Conservation (phyloP, 2,329 filamentous ascomycete species). For the Domatiomyces globalis region DNA sequence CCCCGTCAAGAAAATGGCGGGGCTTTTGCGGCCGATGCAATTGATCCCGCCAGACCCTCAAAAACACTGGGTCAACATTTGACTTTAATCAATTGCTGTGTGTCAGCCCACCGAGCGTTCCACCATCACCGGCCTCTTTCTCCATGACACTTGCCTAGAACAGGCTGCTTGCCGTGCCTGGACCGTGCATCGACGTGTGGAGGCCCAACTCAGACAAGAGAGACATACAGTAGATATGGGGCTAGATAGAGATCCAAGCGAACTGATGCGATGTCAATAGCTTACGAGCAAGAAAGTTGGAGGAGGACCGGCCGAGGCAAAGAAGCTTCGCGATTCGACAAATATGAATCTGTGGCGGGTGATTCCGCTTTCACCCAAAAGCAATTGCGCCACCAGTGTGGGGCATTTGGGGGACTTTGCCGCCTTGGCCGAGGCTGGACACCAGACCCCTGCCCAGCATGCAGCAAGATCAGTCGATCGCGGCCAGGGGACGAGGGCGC, state of each 20-base stretch:
- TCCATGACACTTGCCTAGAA: too few relatives aligned
- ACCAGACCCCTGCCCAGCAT: background rate
- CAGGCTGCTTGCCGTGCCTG: too few relatives aligned
- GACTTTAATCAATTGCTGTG: background rate
- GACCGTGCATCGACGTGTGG: background rate
- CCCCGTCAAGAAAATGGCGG: background rate
- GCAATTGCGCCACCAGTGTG: slow-evolving; percentile 24
- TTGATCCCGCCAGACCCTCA: background rate
- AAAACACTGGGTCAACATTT: background rate
- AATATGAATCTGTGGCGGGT: slow-evolving; percentile 20
- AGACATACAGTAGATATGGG: background rate
- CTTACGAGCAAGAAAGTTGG: background rate
- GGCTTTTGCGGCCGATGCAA: background rate
- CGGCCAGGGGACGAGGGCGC: background rate
- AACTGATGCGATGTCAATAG: background rate
- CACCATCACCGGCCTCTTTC: background rate
- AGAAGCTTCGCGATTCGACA: background rate
- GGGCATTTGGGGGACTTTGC: background rate
- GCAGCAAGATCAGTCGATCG: background rate
- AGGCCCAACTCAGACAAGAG: background rate
- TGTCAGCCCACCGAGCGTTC: background rate
- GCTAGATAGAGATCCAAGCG: background rate
- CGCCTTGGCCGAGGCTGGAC: background rate
- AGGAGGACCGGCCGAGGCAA: background rate
- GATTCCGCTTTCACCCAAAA: slow-evolving; percentile 38